Evolutionary conservation across 1,139 yeast species (phyloP).

Genomic region (Blastobotrys petasosporus): DNA sequence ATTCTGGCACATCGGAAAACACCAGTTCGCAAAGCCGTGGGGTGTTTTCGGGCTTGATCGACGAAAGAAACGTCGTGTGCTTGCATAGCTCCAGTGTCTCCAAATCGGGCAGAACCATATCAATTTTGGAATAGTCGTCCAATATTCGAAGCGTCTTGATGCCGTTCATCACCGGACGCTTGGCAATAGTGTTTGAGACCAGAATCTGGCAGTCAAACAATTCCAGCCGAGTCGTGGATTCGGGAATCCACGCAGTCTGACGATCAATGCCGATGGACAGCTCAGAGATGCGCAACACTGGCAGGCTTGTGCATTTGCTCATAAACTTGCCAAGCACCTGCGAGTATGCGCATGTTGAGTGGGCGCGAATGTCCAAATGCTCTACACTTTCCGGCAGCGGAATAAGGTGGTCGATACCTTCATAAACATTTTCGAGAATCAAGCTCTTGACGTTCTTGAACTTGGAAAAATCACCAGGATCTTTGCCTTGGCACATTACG

Average conservation of each 20-base stretch:
- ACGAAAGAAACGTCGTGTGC: conserved; percentile 3
- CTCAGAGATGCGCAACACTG: conserved; percentile 4
- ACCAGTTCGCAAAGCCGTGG: conserved; percentile 5
- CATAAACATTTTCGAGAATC: conserved; percentile 8
- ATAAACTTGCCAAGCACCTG: conserved; percentile 7
- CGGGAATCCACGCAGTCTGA: conserved; percentile 6
- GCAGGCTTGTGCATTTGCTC: conserved; percentile 5
- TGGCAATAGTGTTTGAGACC: conserved; percentile 5
- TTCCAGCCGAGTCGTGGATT: conserved; percentile 5
- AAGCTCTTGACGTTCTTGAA: conserved; percentile 6
- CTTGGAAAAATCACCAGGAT: conserved; percentile 5
- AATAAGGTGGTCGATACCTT: conserved; percentile 7
- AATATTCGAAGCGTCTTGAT: conserved; percentile 5
- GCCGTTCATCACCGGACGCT: conserved; percentile 3
- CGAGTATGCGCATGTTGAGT: conserved; percentile 9
- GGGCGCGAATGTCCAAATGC: conserved; percentile 6
- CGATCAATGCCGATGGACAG: conserved; percentile 8
- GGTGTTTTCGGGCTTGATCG: conserved; percentile 1
- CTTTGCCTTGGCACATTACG: conserved; percentile 5
- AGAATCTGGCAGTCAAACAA: conserved; percentile 8
- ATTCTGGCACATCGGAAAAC: neutral
- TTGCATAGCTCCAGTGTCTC: conserved; percentile 2
- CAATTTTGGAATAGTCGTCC: conserved; percentile 9
- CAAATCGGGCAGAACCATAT: conserved; percentile 7
- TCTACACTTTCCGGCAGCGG: conserved; percentile 5